Evolutionary conservation across 2,329 filamentous ascomycete species (phyloP).

Genomic region (Fonsecaea pugnacius): DNA sequence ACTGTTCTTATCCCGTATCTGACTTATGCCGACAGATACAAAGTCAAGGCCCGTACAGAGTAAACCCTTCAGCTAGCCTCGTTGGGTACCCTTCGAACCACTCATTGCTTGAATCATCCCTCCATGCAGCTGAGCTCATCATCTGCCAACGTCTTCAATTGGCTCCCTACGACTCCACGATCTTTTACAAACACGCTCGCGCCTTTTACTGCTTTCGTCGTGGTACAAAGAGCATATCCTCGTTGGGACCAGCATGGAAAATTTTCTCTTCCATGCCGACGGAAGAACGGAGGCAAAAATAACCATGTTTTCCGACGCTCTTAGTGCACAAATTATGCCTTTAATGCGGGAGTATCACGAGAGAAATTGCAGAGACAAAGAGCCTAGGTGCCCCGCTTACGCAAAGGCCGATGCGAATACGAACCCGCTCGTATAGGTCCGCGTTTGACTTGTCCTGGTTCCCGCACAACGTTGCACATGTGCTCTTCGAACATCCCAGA

Average conservation of each 20-base stretch:
- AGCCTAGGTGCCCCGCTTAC: constrained; percentile 5
- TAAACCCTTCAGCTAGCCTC: constrained; percentile 14
- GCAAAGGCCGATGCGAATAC: constrained; percentile 10
- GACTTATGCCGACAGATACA: neutral
- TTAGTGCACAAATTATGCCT: constrained; percentile 15
- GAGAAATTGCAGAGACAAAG: neutral
- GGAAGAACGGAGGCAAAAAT: neutral
- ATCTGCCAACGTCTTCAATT: constrained; percentile 2
- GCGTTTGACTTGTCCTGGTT: neutral
- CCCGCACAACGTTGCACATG: neutral
- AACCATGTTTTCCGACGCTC: neutral
- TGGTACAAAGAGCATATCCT: constrained; percentile 1
- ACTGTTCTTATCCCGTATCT: neutral
- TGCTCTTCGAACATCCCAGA: neutral
- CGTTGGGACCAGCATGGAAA: neutral
- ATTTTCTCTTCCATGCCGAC: neutral
- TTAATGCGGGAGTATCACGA: neutral
- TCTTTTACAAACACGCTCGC: constrained; percentile 10
- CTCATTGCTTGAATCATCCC: constrained; percentile 4
- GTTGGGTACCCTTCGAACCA: constrained; percentile 7
- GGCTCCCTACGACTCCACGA: neutral
- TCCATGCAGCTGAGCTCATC: constrained; percentile 21
- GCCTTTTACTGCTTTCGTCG: constrained; percentile 14
- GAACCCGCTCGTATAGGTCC: constrained; percentile 1
- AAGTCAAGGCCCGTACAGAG: neutral